phyloP scores from a whole-genome alignment of 139 green algal genomes.

The Tetradesmus lagerheimii region DNA sequence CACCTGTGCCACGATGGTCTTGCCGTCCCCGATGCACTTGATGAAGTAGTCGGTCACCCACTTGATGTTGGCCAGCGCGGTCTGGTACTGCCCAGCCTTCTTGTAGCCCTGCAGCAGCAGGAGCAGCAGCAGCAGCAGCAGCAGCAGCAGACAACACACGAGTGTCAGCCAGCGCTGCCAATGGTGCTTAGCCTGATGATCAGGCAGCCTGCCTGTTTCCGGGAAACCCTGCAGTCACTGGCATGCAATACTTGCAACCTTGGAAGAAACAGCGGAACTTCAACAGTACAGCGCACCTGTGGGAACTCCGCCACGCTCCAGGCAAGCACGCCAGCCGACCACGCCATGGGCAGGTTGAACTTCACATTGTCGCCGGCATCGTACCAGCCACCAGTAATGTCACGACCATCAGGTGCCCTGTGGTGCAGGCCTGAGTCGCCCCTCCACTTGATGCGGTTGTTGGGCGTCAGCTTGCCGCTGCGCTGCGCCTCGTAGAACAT shows the following conservation, averaged over 20 bases:
- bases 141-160: no score
- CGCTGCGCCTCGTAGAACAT: slow-evolving; percentile 75
- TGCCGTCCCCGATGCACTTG: slow-evolving; percentile 51
- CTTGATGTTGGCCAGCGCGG: slow-evolving; percentile 50
- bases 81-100: slow-evolving; percentile 45
- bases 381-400: slow-evolving; percentile 67
- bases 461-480: slow-evolving; percentile 57
- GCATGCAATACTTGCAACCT: no score
- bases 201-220: no score
- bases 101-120: slow-evolving; percentile 41
- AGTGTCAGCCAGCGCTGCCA: no score
- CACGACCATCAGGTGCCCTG: slow-evolving; percentile 34
- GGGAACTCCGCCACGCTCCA: slow-evolving; percentile 58
- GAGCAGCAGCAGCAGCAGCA: slow-evolving; percentile 21
- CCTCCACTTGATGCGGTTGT: slow-evolving; percentile 63
- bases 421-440: slow-evolving; percentile 59
- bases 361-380: slow-evolving; percentile 72
- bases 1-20: not conserved
- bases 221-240: no score
- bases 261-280: no score
- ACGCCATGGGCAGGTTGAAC: slow-evolving; percentile 68
- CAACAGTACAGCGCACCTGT: not conserved
- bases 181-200: no score
- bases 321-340: slow-evolving; percentile 57
- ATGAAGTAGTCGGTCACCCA: slow-evolving; percentile 72